Percentiles rank a stretch among this genome's conserved stretches.
Evolutionary conservation across 2,329 filamentous ascomycete genomes (phyloP).

Genomic region (Fusarium sp.): DNA sequence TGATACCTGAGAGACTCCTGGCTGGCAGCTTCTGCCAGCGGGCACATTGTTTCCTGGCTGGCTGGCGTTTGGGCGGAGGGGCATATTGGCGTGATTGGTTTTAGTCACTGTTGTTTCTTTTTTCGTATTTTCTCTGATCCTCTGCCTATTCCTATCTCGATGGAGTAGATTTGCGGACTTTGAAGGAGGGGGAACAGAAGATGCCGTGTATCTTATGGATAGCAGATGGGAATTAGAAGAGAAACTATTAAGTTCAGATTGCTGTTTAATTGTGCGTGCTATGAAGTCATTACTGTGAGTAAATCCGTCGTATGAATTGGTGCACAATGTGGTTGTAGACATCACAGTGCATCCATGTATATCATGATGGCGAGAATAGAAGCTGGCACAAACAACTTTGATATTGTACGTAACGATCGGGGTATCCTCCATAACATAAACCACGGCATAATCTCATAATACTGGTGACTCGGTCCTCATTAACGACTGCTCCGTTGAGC

Average conservation of each 20-base stretch:
- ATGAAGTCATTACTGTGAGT: background rate
- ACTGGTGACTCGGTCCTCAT: constrained; percentile 20
- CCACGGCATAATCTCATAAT: constrained; percentile 8
- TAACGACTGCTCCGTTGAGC: constrained; percentile 21
- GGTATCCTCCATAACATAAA: constrained; percentile 30
- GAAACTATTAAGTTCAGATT: constrained; percentile 39
- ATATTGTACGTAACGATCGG: constrained; percentile 29
- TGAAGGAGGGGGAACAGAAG: constrained; percentile 15
- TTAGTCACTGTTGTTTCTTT: constrained; percentile 28
- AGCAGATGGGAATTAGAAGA: constrained; percentile 33
- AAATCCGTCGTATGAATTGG: background rate
- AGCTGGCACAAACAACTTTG: background rate
- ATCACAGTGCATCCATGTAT: too few relatives aligned
- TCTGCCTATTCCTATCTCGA: constrained; percentile 26
- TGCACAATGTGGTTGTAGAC: background rate
- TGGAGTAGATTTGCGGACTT: constrained; percentile 20
- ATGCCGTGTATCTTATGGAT: constrained; percentile 23
- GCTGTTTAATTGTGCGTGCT: constrained; percentile 20
- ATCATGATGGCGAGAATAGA: background rate
- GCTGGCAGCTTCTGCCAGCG: constrained; percentile 41
- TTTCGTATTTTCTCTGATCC: constrained; percentile 39
- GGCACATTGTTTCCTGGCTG: constrained; percentile 44
- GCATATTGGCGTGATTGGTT: constrained; percentile 48
- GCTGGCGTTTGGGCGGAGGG: constrained; percentile 49
- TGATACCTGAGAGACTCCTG: constrained; percentile 49